Conservation (phyloP, 2,329 filamentous ascomycete genomes). For the Talaromyces sp. region DNA sequence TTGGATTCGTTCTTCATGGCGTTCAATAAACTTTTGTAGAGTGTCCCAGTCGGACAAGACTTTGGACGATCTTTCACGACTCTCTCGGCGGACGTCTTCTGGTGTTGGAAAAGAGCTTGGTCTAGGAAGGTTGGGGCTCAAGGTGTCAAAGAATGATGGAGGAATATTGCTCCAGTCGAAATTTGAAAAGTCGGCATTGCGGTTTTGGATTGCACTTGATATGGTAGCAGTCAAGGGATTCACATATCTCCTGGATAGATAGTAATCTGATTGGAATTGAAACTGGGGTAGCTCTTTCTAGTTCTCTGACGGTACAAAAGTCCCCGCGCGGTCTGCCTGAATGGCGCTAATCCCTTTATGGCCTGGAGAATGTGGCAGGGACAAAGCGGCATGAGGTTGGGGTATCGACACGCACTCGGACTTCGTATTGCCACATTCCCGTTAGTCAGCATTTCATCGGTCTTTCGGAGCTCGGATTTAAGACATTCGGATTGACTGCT, state of each 20-base stretch:
- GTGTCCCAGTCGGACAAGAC: background rate
- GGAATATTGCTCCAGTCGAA: background rate
- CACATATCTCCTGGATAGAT: too few relatives aligned
- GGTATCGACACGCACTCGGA: background rate
- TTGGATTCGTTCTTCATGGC: background rate
- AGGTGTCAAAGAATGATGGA: background rate
- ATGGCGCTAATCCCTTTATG: too few relatives aligned
- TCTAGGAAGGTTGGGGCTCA: background rate
- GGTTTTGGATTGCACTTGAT: too few relatives aligned
- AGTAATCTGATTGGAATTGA: too few relatives aligned
- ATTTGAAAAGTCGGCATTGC: background rate
- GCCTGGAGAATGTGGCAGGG: background rate
- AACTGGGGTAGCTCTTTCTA: too few relatives aligned
- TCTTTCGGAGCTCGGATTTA: constrained; percentile 10
- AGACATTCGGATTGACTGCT: background rate
- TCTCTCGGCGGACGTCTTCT: background rate
- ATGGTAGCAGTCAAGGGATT: too few relatives aligned
- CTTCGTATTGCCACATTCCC: background rate
- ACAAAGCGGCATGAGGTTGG: background rate
- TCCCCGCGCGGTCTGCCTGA: too few relatives aligned
- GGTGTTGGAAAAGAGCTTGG: background rate
- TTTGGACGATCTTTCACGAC: background rate
- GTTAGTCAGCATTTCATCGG: background rate
- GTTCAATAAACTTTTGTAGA: background rate
- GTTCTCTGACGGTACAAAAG: too few relatives aligned